These are phyloP conservation scores for Porpolomopsis calyptriformis DNA, from an alignment of 768 basidiomycete genomes.

Conservation along the genomic window DNA sequence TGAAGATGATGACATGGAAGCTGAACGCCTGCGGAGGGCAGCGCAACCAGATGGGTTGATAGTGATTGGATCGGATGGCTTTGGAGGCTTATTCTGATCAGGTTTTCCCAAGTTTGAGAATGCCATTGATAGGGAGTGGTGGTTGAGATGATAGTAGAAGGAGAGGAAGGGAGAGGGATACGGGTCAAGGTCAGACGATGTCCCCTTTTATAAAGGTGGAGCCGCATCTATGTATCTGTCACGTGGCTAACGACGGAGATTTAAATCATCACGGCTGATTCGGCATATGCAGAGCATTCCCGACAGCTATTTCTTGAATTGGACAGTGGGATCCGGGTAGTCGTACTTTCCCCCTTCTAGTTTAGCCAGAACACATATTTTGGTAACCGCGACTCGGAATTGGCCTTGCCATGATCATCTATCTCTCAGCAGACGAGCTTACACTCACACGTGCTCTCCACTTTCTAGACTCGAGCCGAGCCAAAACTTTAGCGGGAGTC, in stretches of 20 bases:
- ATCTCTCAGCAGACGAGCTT: too few relatives aligned
- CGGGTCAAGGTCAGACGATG: constrained; percentile 8
- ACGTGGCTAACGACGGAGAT: background rate
- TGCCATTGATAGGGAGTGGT: constrained; percentile 21
- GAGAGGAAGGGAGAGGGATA: constrained; percentile 15
- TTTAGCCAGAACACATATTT: too few relatives aligned
- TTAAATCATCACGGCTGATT: background rate
- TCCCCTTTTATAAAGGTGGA: background rate
- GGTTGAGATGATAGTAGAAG: constrained; percentile 2
- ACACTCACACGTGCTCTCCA: too few relatives aligned
- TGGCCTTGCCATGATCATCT: too few relatives aligned
- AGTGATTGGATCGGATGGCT: constrained; percentile 58
- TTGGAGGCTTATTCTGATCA: constrained; percentile 20
- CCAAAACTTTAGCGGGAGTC: too few relatives aligned
- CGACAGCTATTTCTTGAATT: too few relatives aligned
- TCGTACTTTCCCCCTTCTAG: too few relatives aligned
- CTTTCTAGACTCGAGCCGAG: too few relatives aligned
- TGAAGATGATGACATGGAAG: constrained; percentile 52
- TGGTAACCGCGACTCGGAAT: too few relatives aligned
- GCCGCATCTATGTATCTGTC: background rate
- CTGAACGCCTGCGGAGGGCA: constrained; percentile 43
- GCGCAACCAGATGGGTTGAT: constrained; percentile 30
- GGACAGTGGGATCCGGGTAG: too few relatives aligned
- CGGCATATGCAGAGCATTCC: too few relatives aligned
- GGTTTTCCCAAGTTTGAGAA: constrained; percentile 23